Percentiles rank a stretch among this genome's conserved stretches.
These are phyloP conservation scores for Colletotrichum limetticola DNA, from an alignment of 2,329 filamentous ascomycete species.

Conservation along the genomic window DNA sequence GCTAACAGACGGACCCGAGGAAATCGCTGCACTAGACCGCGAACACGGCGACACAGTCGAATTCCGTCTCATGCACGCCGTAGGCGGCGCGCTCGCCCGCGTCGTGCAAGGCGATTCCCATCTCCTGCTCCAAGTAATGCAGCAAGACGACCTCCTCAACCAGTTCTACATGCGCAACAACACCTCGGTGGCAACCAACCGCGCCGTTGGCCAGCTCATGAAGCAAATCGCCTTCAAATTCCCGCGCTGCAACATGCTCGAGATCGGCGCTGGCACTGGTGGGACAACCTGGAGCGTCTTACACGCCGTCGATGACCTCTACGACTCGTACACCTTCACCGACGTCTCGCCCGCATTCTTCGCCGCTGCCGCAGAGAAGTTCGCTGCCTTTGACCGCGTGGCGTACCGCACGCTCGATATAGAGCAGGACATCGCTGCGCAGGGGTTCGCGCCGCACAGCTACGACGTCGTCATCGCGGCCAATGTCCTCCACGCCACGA, in stretches of 20 bases:
- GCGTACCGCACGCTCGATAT: constrained; percentile 40
- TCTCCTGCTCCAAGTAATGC: too few relatives aligned
- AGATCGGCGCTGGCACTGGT: not conserved
- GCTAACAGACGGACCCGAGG: too few relatives aligned
- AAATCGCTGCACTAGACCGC: too few relatives aligned
- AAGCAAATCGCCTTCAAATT: not conserved
- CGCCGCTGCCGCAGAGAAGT: not conserved
- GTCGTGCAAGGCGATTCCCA: too few relatives aligned
- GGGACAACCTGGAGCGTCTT: constrained; percentile 1
- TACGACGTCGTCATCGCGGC: constrained; percentile 53
- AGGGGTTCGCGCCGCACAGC: constrained; percentile 43
- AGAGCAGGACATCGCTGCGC: constrained; percentile 38
- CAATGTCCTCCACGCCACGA: constrained; percentile 51
- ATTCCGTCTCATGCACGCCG: too few relatives aligned
- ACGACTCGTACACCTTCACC: constrained; percentile 47
- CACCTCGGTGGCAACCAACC: constrained; percentile 42
- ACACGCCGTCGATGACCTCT: constrained; percentile 40
- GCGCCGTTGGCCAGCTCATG: not conserved
- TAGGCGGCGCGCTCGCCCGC: too few relatives aligned
- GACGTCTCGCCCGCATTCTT: not conserved
- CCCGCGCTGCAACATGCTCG: not conserved
- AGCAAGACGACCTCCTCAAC: too few relatives aligned
- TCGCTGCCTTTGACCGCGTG: constrained; percentile 20
- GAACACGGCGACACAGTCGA: too few relatives aligned
- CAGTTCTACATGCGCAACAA: not conserved